A percentile compares a stretch with the other conserved stretches of the same genome.
phyloP scores from a whole-genome alignment of 768 basidiomycete species.

The Russula compacta region DNA sequence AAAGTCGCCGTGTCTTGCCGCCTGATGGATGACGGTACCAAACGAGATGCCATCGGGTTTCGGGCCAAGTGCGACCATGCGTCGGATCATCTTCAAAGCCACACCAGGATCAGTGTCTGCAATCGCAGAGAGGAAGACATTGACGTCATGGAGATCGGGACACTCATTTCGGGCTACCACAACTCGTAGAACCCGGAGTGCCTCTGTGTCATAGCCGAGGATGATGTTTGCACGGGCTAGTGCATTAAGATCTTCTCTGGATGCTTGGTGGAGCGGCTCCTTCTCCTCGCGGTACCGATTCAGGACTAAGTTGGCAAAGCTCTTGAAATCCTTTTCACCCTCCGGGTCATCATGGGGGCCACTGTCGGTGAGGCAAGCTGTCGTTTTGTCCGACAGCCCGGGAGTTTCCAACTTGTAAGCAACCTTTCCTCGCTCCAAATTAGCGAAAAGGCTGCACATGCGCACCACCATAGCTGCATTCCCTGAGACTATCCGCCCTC shows the following conservation, averaged over 20 bases:
- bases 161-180: constrained; percentile 40
- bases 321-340: constrained; percentile 10
- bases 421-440: neutral
- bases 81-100: constrained; percentile 40
- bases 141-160: constrained; percentile 57
- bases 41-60: constrained; percentile 46
- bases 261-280: constrained; percentile 38
- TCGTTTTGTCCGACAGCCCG: neutral
- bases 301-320: constrained; percentile 41
- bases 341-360: neutral
- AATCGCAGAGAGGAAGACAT: constrained; percentile 49
- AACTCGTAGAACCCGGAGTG: constrained; percentile 38
- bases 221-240: constrained; percentile 56
- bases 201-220: constrained; percentile 39
- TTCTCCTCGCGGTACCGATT: constrained; percentile 35
- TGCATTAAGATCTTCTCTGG: constrained; percentile 46
- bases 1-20: constrained; percentile 37
- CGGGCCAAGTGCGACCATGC: constrained; percentile 42
- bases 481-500: constrained; percentile 34
- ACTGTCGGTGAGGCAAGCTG: neutral
- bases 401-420: neutral
- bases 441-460: constrained; percentile 41
- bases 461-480: constrained; percentile 38
- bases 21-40: constrained; percentile 55
- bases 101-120: constrained; percentile 39